Evolutionary conservation across 2,329 filamentous ascomycete species (phyloP).

Genomic region (Pseudogymnoascus sp.): DNA sequence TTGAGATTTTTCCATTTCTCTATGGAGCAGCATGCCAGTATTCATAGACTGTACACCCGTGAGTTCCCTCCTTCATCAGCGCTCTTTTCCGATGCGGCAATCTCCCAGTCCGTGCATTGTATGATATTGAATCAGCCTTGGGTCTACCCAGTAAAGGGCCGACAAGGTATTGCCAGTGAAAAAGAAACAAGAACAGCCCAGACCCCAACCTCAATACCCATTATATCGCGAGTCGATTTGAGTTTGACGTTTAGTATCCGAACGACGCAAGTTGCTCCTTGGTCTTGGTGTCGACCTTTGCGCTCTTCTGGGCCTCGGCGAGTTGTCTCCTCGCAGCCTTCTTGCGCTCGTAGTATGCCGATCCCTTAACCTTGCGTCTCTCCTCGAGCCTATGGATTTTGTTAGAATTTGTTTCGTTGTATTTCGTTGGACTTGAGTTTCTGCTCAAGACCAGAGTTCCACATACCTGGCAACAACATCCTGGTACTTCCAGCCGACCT

Average conservation of each 20-base stretch:
- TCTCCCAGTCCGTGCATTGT: conserved; percentile 23
- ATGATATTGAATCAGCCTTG: conserved; percentile 23
- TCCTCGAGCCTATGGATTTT: conserved; percentile 76
- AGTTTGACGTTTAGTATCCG: conserved; percentile 64
- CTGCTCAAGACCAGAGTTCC: conserved; percentile 11
- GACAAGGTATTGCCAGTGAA: conserved; percentile 28
- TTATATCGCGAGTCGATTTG: conserved; percentile 9
- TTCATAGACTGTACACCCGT: conserved; percentile 26
- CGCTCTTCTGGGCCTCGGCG: conserved; percentile 85
- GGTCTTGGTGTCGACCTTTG: conserved; percentile 78
- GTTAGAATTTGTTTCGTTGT: conserved; percentile 13
- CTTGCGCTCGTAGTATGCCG: conserved; percentile 99
- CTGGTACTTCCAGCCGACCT: conserved; percentile 99
- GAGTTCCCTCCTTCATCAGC: conserved; percentile 22
- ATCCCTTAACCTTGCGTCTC: conserved; percentile 98
- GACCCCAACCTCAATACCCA: conserved; percentile 14
- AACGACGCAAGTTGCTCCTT: conserved; percentile 78
- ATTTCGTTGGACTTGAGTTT: conserved; percentile 15
- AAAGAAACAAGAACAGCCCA: conserved; percentile 21
- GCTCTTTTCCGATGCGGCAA: conserved; percentile 23
- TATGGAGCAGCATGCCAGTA: conserved; percentile 26
- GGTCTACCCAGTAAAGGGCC: conserved; percentile 22
- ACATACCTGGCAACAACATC: conserved; percentile 86
- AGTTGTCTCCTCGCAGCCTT: conserved; percentile 89
- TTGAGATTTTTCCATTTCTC: conserved; percentile 25